A percentile compares a stretch with the other conserved stretches of the same genome.
Evolutionary conservation across 257 asterid genomes (phyloP).

Genomic region (Solanum bulbocastanum): DNA sequence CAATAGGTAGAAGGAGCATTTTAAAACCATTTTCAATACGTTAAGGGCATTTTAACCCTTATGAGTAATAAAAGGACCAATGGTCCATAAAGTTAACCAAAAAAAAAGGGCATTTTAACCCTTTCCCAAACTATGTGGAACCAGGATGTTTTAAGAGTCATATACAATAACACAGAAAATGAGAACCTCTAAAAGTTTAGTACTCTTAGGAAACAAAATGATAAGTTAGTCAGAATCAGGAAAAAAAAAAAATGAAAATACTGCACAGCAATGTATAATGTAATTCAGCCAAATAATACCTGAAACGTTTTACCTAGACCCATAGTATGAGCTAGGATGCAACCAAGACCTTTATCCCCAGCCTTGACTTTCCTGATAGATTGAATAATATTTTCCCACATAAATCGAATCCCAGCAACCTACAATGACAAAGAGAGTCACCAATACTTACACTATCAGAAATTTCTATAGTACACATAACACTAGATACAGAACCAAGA

Average conservation of each 20-base stretch:
- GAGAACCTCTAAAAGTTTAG: background rate
- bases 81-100: too few relatives aligned
- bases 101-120: background rate
- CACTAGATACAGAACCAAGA: background rate
- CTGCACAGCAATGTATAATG: background rate
- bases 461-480: background rate
- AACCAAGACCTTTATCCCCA: constrained; percentile 96
- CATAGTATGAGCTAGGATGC: constrained; percentile 99
- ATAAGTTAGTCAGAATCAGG: background rate
- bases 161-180: background rate
- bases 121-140: background rate
- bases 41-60: background rate
- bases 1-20: background rate
- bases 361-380: constrained; percentile 72
- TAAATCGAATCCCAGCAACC: constrained; percentile 89
- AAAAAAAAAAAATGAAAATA: background rate
- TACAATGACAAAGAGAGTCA: constrained; percentile 14
- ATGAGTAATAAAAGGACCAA: too few relatives aligned
- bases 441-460: background rate
- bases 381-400: constrained; percentile 92
- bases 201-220: background rate
- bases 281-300: constrained; percentile 36
- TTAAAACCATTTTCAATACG: background rate
- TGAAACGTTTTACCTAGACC: constrained; percentile 97
- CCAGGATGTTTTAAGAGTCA: background rate